Base-by-base conservation (phyloP, 352 stramenopile genomes). In the Phytophthora citrophthora region DNA sequence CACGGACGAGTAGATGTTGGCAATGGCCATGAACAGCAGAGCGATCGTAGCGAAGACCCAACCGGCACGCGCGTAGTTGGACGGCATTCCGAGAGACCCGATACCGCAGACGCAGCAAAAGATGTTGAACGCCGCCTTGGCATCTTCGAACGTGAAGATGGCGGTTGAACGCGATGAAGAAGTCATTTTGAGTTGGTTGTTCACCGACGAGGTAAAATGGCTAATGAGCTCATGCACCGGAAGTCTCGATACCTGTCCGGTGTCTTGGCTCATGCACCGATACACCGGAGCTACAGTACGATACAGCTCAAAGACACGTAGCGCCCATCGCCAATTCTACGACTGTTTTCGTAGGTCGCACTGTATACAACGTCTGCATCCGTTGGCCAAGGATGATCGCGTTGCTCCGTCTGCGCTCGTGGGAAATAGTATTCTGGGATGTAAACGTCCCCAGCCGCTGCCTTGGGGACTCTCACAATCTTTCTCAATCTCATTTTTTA, bases 41-140 rank as follows among this genome's bases (percentile, higher is more conserved):
- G 65, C 65, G 23, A 61, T 59, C 4, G 59, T 69, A 1, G 65
- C 65, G 45, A 59, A 73, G 24, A 39, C 4, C 65, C 59, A 70
- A 9, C 65, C 65, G 10, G 65, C 65, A 8, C 65, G 65, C 38
- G 65, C 65, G 53, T 69, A 73, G 38, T 69, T 73, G 18, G 65
- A 54, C 6, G 65, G 65, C 59, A 73, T 73, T n/a, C 65, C 65
- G 12, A 73, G 59, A 9, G 65, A 73, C 13, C 65, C 65, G 34
- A 73, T 69, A 34, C 65, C 65, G 23, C 65, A 73, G 4, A 73
- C 49, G 36, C 65, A 73, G 49, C 64, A 73, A 41, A 73, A 73
- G 23, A 73, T 56, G 40, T 73, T 73, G 48, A 73, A 69, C 4
- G 65, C 47, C 2, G 50, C 50, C 20, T 61, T 73, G 41, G 59